phyloP scores from a whole-genome alignment of 371 early-diverging fungal genomes.

The Fennellomyces sp. region DNA sequence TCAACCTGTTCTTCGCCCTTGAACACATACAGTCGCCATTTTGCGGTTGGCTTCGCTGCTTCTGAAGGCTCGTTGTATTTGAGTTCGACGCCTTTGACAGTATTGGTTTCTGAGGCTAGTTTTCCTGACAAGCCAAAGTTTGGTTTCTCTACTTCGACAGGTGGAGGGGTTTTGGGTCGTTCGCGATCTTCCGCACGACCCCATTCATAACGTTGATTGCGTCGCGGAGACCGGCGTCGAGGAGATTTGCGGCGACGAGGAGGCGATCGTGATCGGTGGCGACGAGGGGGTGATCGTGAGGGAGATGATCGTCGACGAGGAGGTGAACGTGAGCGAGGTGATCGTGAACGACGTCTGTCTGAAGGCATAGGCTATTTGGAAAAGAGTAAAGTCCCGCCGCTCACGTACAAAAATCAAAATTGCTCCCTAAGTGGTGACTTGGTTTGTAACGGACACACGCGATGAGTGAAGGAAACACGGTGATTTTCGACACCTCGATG shows the following conservation, averaged over 20 bases:
- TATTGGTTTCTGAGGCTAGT: constrained; percentile 84
- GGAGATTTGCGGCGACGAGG: constrained; percentile 9
- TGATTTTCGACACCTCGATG: constrained; percentile 68
- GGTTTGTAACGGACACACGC: neutral
- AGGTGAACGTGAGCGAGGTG: constrained; percentile 19
- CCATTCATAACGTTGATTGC: constrained; percentile 15
- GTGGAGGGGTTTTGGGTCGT: constrained; percentile 13
- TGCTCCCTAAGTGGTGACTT: neutral
- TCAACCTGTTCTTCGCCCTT: constrained; percentile 89
- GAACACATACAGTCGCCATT: constrained; percentile 91
- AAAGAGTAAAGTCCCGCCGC: too few relatives aligned
- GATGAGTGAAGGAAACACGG: constrained; percentile 24
- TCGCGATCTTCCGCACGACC: constrained; percentile 15
- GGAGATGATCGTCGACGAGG: constrained; percentile 10
- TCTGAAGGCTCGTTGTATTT: constrained; percentile 93
- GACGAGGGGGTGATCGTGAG: constrained; percentile 19
- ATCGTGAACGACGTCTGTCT: constrained; percentile 6
- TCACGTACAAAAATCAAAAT: too few relatives aligned
- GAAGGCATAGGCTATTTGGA: neutral
- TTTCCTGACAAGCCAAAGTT: constrained; percentile 82
- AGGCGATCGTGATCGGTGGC: constrained; percentile 15
- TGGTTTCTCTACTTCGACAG: constrained; percentile 27
- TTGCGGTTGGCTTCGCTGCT: constrained; percentile 73
- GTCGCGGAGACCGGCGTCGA: constrained; percentile 13
- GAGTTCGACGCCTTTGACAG: constrained; percentile 80